Conservation (phyloP, 2,329 filamentous ascomycete species). For the Neonectria hederae region DNA sequence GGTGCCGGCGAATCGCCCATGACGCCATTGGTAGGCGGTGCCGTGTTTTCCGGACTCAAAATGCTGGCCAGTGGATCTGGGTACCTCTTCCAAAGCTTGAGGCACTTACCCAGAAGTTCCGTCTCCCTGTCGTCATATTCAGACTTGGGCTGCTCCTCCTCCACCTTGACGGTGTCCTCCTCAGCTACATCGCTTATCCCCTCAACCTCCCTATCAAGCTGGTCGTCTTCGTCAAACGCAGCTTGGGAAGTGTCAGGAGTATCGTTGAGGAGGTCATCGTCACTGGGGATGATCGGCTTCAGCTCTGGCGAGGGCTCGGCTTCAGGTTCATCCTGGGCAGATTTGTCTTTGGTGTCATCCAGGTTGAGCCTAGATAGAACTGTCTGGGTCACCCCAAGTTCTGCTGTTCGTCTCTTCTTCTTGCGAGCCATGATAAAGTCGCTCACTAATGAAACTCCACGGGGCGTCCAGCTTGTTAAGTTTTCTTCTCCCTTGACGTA, state of each 20-base stretch:
- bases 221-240: conserved; percentile 46
- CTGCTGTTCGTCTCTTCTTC: conserved; percentile 76
- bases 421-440: conserved; percentile 84
- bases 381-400: conserved; percentile 80
- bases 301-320: conserved; percentile 48
- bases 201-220: conserved; percentile 34
- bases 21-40: conserved; percentile 73
- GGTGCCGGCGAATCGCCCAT: conserved; percentile 62
- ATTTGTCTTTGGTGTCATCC: conserved; percentile 52
- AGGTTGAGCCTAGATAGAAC: conserved; percentile 68
- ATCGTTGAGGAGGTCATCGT: conserved; percentile 67
- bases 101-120: conserved; percentile 61
- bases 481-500: conserved; percentile 97
- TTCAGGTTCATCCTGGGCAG: conserved; percentile 48
- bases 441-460: conserved; percentile 88
- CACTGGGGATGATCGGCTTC: conserved; percentile 58
- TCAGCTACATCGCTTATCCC: conserved; percentile 32
- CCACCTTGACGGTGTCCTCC: conserved; percentile 36
- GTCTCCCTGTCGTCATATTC: conserved; percentile 60
- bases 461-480: conserved; percentile 83
- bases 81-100: conserved; percentile 72
- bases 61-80: conserved; percentile 66
- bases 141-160: conserved; percentile 41
- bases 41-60: conserved; percentile 69
- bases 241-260: conserved; percentile 63